Base-by-base conservation (phyloP, 2,329 filamentous ascomycete species). In the Cytospora piceicola region DNA sequence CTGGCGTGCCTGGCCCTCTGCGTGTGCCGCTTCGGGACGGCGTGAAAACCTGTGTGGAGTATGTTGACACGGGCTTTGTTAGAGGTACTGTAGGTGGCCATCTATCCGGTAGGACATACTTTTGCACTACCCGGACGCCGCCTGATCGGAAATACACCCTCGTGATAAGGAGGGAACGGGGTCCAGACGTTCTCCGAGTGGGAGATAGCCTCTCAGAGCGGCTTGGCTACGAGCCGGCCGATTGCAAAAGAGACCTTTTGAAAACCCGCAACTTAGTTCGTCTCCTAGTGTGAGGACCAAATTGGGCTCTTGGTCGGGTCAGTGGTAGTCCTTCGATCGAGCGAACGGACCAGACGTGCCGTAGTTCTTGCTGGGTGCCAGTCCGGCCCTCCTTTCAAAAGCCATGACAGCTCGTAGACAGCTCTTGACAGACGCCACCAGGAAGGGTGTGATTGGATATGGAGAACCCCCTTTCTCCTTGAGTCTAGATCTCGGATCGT, bases 391-490 rank as follows among this genome's bases (percentile, higher is more conserved):
- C 39, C 34, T 53, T 58, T 53, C 46, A 51, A 63, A 63, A 29
- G 55, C 58, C 59, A 56, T 60, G 63, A 64, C 63, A 63, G 58
- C 51, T 61, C 22, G 34, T 7, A 22, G 52, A 42, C 27, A 62
- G 36, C 36, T 59, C 34, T 34, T 67, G 65, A 67, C 62, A 67
- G 58, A 55, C 54, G 65, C 65, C 65, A 65, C 12, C 12, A 14
- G 58, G 49, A 32, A 46, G 30, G 46, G 17, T 62, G 8, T 51
- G 46, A 62, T 65, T 67, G 65, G 62, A 24, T 22, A 29, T 36
- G 14, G 2, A 30, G 22, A 29, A 46, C 49, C 39, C 39, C 39
- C 53, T 60, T 57, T 63, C 20, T 53, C 51, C 52, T 53, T 51
- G 36, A 51, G 42, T 36, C 61, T 63, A 63, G 64, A 66, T 56